Conservation (phyloP, 352 stramenopile genomes). For the Pythium monospermum region DNA sequence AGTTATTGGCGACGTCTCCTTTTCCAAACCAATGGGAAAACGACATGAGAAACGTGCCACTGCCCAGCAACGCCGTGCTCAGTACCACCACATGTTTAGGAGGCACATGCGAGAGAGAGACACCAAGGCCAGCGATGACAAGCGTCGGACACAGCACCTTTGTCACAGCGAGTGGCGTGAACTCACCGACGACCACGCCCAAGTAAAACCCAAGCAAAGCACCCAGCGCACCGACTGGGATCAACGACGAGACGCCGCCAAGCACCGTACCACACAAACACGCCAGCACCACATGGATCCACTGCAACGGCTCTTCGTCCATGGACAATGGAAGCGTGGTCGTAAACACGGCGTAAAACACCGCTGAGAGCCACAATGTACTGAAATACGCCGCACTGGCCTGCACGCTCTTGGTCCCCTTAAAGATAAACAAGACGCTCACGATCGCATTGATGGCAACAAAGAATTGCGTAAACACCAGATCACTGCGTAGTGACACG, state of each 20-base stretch:
- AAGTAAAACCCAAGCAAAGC: conserved; percentile 66
- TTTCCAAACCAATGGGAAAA: conserved; percentile 64
- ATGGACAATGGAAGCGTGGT: conserved; percentile 29
- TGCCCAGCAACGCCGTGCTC: conserved; percentile 62
- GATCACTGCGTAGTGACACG: conserved; percentile 50
- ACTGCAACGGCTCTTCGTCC: conserved; percentile 35
- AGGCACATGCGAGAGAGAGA: conserved; percentile 37
- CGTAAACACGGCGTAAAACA: conserved; percentile 71
- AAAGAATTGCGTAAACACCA: conserved; percentile 39
- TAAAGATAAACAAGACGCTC: conserved; percentile 54
- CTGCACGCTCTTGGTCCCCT: conserved; percentile 44
- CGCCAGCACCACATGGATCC: conserved; percentile 63
- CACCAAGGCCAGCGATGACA: conserved; percentile 31
- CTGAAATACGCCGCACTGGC: conserved; percentile 48
- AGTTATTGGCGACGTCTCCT: conserved; percentile 53
- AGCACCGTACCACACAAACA: conserved; percentile 70
- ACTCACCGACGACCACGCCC: conserved; percentile 54
- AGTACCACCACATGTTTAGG: conserved; percentile 64
- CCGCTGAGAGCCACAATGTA: conserved; percentile 54
- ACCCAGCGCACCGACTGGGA: conserved; percentile 51
- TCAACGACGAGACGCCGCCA: conserved; percentile 54
- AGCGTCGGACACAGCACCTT: conserved; percentile 52
- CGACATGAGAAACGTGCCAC: conserved; percentile 58
- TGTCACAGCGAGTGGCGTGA: conserved; percentile 54
- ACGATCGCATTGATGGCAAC: conserved; percentile 52